Conservation (phyloP, 192 early-diverging fungal genomes). For the Dissophora globulifera region DNA sequence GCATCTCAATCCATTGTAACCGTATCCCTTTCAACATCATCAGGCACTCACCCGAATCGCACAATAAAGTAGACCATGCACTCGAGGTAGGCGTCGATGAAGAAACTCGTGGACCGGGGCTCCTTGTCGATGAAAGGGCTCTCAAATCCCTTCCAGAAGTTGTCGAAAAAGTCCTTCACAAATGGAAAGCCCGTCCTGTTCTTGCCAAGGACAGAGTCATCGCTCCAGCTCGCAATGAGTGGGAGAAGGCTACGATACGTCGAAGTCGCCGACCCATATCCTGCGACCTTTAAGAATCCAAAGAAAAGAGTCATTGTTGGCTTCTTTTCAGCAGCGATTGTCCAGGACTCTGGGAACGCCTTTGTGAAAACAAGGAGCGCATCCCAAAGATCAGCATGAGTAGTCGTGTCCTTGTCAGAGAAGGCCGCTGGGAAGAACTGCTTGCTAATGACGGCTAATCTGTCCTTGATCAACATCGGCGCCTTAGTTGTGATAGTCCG, state of each 20-base stretch:
- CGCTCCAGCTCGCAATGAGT: conserved; percentile 60
- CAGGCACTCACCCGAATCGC: conserved; percentile 52
- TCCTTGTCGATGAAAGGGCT: conserved; percentile 60
- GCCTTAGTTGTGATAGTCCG: conserved; percentile 59
- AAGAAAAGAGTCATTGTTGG: conserved; percentile 70
- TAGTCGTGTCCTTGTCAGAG: conserved; percentile 75
- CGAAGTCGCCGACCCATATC: conserved; percentile 70
- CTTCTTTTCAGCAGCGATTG: conserved; percentile 63
- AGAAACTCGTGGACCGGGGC: conserved; percentile 50
- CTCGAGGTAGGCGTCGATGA: conserved; percentile 73
- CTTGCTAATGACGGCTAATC: conserved; percentile 60
- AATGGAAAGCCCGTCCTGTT: conserved; percentile 55
- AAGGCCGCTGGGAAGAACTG: conserved; percentile 75
- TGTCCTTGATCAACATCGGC: conserved; percentile 58
- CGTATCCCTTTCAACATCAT: background rate
- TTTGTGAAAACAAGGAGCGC: conserved; percentile 82
- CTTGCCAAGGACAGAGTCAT: conserved; percentile 42
- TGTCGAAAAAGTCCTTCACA: conserved; percentile 67
- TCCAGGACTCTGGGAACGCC: conserved; percentile 74
- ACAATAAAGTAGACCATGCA: conserved; percentile 69
- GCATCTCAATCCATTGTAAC: background rate
- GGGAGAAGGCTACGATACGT: conserved; percentile 85
- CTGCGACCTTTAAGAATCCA: conserved; percentile 72
- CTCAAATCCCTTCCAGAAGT: conserved; percentile 68
- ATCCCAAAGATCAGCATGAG: conserved; percentile 89